These are phyloP conservation scores for Nicotiana benthamiana DNA, from an alignment of 257 asterid species.

Conservation along the genomic window DNA sequence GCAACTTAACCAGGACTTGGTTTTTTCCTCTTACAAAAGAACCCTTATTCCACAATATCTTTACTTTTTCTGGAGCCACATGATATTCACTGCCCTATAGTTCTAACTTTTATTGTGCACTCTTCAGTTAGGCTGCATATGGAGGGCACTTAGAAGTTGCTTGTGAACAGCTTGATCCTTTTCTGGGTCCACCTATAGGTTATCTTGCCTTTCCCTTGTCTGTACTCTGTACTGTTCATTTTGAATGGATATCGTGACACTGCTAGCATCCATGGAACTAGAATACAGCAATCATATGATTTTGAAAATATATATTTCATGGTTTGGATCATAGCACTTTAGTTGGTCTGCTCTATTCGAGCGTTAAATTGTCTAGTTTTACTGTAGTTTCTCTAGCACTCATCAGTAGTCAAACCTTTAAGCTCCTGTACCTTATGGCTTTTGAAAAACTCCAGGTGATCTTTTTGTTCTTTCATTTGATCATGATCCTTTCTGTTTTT, in stretches of 20 bases:
- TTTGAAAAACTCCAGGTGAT: neutral
- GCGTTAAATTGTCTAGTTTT: neutral
- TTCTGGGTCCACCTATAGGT: conserved; percentile 2
- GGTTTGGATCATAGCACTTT: neutral
- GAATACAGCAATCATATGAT: neutral
- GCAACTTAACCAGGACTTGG: neutral
- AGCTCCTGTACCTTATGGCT: neutral
- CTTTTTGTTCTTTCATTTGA: neutral
- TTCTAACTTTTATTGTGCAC: no score
- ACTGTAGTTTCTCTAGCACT: neutral
- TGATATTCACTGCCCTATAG: no score
- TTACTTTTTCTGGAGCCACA: no score
- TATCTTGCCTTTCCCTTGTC: neutral
- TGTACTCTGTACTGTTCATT: neutral
- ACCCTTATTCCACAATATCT: no score
- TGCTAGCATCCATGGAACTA: neutral
- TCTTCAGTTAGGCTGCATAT: no score
- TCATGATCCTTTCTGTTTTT: neutral
- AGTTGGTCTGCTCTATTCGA: neutral
- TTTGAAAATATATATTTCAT: neutral
- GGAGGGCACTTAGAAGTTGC: neutral
- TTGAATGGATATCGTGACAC: neutral
- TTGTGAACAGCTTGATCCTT: neutral
- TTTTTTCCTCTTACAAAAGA: no score
- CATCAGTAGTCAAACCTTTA: neutral